Percentiles rank a stretch among this genome's conserved stretches.
Evolutionary conservation across 2,329 filamentous ascomycete species (phyloP).

Genomic region (Penicillium polonicum): DNA sequence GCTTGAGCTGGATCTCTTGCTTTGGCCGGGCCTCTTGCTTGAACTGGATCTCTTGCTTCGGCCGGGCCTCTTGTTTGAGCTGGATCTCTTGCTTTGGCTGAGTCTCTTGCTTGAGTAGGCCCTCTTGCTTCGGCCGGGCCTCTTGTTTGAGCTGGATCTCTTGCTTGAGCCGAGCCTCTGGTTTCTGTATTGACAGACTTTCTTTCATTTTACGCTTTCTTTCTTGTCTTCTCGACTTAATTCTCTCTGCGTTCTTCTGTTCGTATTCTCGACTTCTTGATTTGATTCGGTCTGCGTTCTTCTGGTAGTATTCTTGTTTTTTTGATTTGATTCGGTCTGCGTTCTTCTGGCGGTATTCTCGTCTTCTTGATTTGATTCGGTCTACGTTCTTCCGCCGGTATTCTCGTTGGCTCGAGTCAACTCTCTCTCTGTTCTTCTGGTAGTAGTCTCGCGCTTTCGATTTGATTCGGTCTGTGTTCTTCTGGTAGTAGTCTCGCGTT

Average conservation of each 20-base stretch:
- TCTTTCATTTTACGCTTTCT: not conserved
- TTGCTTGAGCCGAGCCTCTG: not conserved
- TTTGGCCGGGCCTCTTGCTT: not conserved
- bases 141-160: not conserved
- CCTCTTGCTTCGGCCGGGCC: not conserved
- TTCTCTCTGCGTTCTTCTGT: not conserved
- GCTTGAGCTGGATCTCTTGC: not conserved
- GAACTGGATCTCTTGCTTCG: not conserved
- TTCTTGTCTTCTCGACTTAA: not conserved
- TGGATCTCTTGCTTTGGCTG: no score
- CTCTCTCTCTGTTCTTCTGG: not conserved
- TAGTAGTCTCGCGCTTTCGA: rapidly evolving
- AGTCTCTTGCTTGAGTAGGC: no score
- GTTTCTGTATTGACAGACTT: not conserved
- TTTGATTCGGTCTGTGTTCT: not conserved
- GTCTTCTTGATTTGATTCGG: rapidly evolving
- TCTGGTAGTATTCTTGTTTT: rapidly evolving
- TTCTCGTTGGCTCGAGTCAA: rapidly evolving
- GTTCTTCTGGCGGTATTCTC: not conserved
- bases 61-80: not conserved
- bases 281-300: not conserved
- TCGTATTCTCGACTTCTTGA: no score
- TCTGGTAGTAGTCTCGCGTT: rapidly evolving
- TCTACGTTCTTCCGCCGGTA: not conserved
- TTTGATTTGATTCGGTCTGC: not conserved